Percentiles rank a stretch among this genome's conserved stretches.
These are phyloP conservation scores for Lichina pygmaea DNA, from an alignment of 495 filamentous ascomycete species.

Conservation along the genomic window DNA sequence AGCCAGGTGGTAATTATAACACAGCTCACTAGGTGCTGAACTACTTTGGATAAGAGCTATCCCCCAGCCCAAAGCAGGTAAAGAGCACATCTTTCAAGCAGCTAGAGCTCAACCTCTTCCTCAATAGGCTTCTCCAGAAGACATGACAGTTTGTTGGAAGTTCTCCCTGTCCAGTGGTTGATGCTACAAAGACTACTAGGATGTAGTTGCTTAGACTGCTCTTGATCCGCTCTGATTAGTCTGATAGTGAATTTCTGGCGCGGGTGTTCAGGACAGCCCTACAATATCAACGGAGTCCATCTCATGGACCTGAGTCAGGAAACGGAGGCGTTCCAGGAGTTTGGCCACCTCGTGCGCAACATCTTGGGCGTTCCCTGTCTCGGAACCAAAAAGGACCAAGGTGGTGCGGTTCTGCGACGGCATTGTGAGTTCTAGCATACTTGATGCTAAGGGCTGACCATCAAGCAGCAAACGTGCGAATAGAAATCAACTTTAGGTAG, in stretches of 20 bases:
- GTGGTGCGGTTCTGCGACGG: conserved; percentile 20
- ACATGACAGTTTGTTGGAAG: conserved; percentile 49
- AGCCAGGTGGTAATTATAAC: neutral
- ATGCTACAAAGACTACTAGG: conserved; percentile 52
- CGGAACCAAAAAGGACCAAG: conserved; percentile 73
- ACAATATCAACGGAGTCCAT: conserved; percentile 55
- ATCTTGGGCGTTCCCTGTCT: conserved; percentile 83
- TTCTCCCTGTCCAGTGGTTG: conserved; percentile 88
- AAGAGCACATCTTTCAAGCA: conserved; percentile 43
- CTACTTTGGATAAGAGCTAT: conserved; percentile 81
- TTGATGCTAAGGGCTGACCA: too few species aligned
- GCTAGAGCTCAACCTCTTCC: conserved; percentile 44
- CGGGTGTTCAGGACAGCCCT: conserved; percentile 10
- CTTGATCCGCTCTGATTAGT: conserved; percentile 11
- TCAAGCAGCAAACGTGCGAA: too few species aligned
- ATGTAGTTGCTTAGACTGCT: conserved; percentile 21
- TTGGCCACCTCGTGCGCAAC: conserved; percentile 60
- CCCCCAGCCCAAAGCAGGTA: conserved; percentile 71
- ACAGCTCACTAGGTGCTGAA: neutral
- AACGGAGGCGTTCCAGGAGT: conserved; percentile 45
- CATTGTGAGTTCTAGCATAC: too few species aligned
- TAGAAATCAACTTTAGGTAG: too few species aligned
- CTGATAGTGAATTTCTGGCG: neutral
- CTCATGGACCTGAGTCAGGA: conserved; percentile 42
- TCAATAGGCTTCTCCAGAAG: conserved; percentile 68